Conservation (phyloP, 2,329 filamentous ascomycete genomes). For the Aspergillus neotritici region DNA sequence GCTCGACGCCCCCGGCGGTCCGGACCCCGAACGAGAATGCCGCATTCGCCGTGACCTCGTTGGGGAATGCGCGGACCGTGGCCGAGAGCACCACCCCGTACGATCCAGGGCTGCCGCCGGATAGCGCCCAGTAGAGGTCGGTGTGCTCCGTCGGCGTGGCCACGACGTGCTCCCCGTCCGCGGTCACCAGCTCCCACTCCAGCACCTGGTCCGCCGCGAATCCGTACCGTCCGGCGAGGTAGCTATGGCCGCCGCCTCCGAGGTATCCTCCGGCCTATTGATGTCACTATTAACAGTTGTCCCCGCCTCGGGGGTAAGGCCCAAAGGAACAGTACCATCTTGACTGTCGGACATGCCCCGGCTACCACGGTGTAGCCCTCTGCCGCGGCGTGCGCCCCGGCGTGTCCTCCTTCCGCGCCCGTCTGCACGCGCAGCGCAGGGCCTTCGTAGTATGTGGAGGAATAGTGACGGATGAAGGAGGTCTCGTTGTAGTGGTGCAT, state of each 20-base stretch:
- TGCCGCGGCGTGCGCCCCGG: constrained; percentile 44
- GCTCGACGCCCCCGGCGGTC: no score
- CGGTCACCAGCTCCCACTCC: constrained; percentile 53
- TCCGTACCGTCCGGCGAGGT: constrained; percentile 51
- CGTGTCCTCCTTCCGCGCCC: constrained; percentile 48
- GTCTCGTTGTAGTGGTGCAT: constrained; percentile 30
- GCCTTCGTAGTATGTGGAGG: constrained; percentile 43
- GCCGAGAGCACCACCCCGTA: constrained; percentile 52
- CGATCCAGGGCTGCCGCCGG: constrained; percentile 55
- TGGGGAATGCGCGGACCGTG: no score
- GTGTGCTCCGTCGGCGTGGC: constrained; percentile 44
- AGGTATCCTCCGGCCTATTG: constrained; percentile 51
- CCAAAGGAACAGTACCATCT: constrained; percentile 26
- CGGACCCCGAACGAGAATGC: no score
- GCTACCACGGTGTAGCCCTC: constrained; percentile 49
- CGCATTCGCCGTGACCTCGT: no score
- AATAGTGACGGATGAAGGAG: constrained; percentile 26
- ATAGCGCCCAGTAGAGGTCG: constrained; percentile 59
- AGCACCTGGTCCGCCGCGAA: constrained; percentile 57
- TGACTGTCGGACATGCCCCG: constrained; percentile 52
- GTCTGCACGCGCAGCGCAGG: constrained; percentile 51
- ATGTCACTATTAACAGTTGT: no score
- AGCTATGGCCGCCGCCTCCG: constrained; percentile 56
- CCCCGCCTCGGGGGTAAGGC: no score
- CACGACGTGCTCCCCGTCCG: constrained; percentile 43